phyloP scores from a whole-genome alignment of 2,329 filamentous ascomycete genomes.

The Canariomyces notabilis region DNA sequence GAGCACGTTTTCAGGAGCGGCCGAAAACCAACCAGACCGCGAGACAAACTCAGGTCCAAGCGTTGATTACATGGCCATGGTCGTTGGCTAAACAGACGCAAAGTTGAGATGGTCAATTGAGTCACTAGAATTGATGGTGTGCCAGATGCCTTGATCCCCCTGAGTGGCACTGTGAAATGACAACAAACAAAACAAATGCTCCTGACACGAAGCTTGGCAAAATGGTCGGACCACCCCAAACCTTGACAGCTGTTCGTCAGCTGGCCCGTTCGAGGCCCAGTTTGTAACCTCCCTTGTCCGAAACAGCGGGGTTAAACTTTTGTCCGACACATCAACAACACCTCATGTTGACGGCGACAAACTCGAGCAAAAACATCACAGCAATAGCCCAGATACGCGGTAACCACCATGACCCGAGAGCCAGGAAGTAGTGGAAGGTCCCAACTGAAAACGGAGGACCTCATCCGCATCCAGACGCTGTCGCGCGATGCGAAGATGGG shows the following conservation, averaged over 20 bases:
- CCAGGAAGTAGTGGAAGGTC: conserved; percentile 4
- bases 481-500: conserved; percentile 13
- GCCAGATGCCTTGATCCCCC: too few relatives aligned
- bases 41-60: conserved; percentile 7
- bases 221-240: too few relatives aligned
- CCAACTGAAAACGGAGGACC: conserved; percentile 10
- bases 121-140: not conserved
- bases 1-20: conserved; percentile 15
- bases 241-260: not conserved
- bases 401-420: conserved; percentile 3
- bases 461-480: conserved; percentile 12
- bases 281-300: not conserved
- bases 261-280: not conserved
- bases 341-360: not conserved
- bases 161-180: too few relatives aligned
- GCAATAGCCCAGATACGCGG: not conserved
- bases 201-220: too few relatives aligned
- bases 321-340: not conserved
- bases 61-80: conserved; percentile 28
- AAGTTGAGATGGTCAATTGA: not conserved
- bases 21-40: not conserved
- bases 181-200: too few relatives aligned
- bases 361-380: not conserved
- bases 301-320: not conserved
- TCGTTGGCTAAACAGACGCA: conserved; percentile 17